These are phyloP conservation scores for Dothiorella sarmentorum DNA, from an alignment of 2,329 filamentous ascomycete genomes.

Conservation along the genomic window DNA sequence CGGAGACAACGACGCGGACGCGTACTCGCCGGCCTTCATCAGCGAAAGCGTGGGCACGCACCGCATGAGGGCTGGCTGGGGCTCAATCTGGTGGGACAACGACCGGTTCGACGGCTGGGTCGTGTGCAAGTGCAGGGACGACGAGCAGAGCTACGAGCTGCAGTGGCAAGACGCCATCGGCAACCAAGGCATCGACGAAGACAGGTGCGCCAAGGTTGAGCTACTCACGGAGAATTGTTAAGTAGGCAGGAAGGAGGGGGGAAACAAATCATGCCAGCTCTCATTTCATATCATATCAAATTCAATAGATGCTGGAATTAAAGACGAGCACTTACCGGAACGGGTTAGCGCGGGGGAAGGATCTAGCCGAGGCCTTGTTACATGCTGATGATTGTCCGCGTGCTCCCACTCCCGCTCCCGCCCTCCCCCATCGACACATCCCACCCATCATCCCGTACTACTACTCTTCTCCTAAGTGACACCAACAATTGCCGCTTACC, in stretches of 20 bases:
- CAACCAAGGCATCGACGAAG: neutral
- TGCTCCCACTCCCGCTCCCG: too few species aligned
- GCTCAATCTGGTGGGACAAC: conserved; percentile 12
- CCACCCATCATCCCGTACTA: too few species aligned
- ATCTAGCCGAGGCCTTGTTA: too few species aligned
- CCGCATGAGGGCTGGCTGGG: conserved; percentile 3
- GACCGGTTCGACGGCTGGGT: conserved; percentile 17
- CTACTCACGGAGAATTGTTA: neutral
- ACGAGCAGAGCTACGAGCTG: neutral
- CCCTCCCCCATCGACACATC: too few species aligned
- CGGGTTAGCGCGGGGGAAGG: neutral
- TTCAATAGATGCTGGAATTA: neutral
- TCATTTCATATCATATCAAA: too few species aligned
- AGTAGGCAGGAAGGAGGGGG: neutral
- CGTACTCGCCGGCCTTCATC: conserved; percentile 14
- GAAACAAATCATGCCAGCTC: too few species aligned
- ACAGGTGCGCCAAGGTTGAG: neutral
- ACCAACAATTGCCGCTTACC: too few species aligned
- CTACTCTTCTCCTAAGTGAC: too few species aligned
- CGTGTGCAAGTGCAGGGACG: conserved; percentile 3
- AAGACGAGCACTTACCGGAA: neutral
- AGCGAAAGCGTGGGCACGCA: neutral
- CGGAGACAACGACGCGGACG: neutral
- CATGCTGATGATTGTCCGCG: too few species aligned
- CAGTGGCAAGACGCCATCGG: conserved; percentile 3